These are phyloP conservation scores for Aciculosporium take DNA, from an alignment of 2,329 filamentous ascomycete genomes.

Conservation along the genomic window DNA sequence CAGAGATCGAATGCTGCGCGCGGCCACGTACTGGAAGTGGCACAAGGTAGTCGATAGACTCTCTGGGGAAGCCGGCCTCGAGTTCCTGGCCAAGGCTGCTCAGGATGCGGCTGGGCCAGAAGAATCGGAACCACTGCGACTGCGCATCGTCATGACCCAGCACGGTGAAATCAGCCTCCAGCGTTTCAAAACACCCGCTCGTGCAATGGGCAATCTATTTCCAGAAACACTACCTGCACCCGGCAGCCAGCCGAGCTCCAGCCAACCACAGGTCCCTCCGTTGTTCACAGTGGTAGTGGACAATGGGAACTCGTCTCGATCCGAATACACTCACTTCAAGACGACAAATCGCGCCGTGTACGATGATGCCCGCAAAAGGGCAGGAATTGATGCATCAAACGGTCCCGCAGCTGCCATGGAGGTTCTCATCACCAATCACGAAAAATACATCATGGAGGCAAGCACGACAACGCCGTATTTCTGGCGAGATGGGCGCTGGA, in stretches of 20 bases:
- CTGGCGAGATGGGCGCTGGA: constrained; percentile 57
- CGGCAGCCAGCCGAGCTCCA: constrained; percentile 8
- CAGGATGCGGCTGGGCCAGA: constrained; percentile 22
- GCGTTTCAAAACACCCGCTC: constrained; percentile 19
- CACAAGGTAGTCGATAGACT: constrained; percentile 28
- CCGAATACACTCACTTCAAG: constrained; percentile 71
- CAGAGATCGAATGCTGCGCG: constrained; percentile 59
- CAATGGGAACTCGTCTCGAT: constrained; percentile 23
- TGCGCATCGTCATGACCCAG: constrained; percentile 41
- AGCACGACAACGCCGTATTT: constrained; percentile 75
- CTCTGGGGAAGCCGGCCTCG: constrained; percentile 31
- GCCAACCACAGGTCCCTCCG: constrained; percentile 14
- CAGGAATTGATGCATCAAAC: constrained; percentile 41
- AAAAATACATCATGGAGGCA: constrained; percentile 65
- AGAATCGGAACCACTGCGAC: constrained; percentile 25
- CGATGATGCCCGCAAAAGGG: constrained; percentile 50
- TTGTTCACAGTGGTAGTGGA: constrained; percentile 33
- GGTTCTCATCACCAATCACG: constrained; percentile 56
- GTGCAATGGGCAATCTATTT: constrained; percentile 39
- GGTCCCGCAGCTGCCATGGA: constrained; percentile 41
- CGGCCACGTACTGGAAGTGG: constrained; percentile 44
- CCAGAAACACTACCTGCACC: constrained; percentile 40
- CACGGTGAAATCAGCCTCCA: constrained; percentile 33
- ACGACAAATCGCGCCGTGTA: constrained; percentile 66
- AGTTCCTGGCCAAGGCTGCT: constrained; percentile 18